Evolutionary conservation across 139 green algal genomes (phyloP).

Genomic region (Chlamydomonas sphaeroides): DNA sequence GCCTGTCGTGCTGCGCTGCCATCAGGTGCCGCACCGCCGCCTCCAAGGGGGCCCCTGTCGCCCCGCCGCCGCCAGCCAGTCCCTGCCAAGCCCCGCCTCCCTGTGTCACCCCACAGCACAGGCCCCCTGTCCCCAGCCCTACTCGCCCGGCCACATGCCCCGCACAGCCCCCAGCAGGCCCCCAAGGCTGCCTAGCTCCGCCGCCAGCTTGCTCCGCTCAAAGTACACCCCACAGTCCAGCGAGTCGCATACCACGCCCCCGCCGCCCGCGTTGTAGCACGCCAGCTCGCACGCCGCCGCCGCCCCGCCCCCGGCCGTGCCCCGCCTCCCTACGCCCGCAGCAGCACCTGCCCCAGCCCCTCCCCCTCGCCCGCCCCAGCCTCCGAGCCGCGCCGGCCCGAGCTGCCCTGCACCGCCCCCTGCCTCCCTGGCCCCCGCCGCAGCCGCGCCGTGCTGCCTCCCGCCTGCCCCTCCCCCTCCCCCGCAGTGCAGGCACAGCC

Average conservation of each 20-base stretch:
- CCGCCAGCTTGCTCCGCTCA: slow-evolving; percentile 85
- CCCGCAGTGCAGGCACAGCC: slow-evolving; percentile 83
- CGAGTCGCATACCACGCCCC: slow-evolving; percentile 84
- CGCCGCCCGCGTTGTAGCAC: slow-evolving; percentile 27
- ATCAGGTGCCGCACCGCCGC: neutral
- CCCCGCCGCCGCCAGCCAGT: too few relatives aligned
- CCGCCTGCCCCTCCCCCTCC: slow-evolving; percentile 71
- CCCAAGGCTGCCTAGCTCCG: slow-evolving; percentile 30
- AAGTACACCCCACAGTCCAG: slow-evolving; percentile 94
- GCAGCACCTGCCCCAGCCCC: neutral
- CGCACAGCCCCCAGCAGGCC: neutral
- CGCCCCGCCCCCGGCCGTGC: neutral
- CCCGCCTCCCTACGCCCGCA: neutral
- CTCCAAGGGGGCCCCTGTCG: too few relatives aligned
- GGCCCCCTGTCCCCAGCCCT: neutral
- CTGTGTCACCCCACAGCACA: too few relatives aligned
- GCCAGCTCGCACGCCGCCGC: neutral
- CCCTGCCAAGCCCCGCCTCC: too few relatives aligned
- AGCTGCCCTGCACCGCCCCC: neutral
- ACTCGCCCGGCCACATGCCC: slow-evolving; percentile 23
- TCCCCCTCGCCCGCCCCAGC: slow-evolving; percentile 42
- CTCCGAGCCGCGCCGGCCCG: too few relatives aligned
- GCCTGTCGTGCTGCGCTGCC: too few relatives aligned
- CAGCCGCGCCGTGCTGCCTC: neutral
- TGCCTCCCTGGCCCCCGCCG: neutral